A percentile compares a stretch with the other conserved stretches of the same genome.
These are phyloP conservation scores for Lolium perenne DNA, from an alignment of 176 grass and related monocot species.

Conservation along the genomic window DNA sequence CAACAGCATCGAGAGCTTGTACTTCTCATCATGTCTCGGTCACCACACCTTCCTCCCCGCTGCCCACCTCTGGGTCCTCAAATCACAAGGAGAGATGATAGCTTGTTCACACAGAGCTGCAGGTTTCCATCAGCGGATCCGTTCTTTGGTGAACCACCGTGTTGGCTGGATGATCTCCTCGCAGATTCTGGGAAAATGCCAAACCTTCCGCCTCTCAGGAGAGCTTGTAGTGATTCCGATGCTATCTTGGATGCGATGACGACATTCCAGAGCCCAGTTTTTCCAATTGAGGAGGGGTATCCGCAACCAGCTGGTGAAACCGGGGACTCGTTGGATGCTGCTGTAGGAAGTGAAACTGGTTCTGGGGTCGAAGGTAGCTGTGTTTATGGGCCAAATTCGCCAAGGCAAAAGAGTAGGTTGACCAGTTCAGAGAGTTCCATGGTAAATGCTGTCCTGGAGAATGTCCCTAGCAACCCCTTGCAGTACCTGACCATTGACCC, in stretches of 20 bases:
- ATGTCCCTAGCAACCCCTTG: conserved; percentile 80
- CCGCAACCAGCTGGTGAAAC: conserved; percentile 36
- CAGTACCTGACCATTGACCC: conserved; percentile 72
- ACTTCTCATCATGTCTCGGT: conserved; percentile 70
- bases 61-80: conserved; percentile 67
- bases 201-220: conserved; percentile 60
- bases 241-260: conserved; percentile 66
- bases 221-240: conserved; percentile 88
- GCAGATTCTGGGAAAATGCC: conserved; percentile 55
- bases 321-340: conserved; percentile 32
- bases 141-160: conserved; percentile 56
- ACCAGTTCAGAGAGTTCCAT: conserved; percentile 83
- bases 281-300: conserved; percentile 56
- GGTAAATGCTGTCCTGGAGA: conserved; percentile 84
- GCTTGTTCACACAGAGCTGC: conserved; percentile 59
- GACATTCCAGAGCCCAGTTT: conserved; percentile 47
- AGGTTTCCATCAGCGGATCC: conserved; percentile 60
- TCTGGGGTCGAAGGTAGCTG: conserved; percentile 65
- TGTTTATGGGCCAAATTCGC: conserved; percentile 92
- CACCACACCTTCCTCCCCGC: conserved; percentile 84
- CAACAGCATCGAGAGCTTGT: conserved; percentile 1
- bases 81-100: conserved; percentile 55
- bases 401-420: conserved; percentile 78
- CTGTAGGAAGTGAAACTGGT: conserved; percentile 33
- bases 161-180: conserved; percentile 89